phyloP scores from a whole-genome alignment of 768 basidiomycete species.

The Austroboletus festivus region DNA sequence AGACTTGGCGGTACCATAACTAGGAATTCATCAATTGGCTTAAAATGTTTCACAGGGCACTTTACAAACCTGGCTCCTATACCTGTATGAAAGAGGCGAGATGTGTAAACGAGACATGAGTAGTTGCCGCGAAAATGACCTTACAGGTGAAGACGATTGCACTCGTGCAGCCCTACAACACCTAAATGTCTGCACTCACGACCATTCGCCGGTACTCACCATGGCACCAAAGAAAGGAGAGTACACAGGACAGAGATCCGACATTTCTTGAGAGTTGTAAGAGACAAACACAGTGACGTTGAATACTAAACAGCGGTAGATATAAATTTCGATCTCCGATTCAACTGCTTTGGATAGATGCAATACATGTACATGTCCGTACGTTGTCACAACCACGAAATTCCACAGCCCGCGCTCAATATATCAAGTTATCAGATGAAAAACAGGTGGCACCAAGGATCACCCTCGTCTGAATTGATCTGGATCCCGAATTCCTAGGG shows the following conservation, averaged over 20 bases:
- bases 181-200: slow-evolving; percentile 9
- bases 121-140: slow-evolving; percentile 24
- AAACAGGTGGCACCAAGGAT: too few relatives aligned
- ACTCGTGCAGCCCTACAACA: slow-evolving; percentile 81
- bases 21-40: slow-evolving; percentile 26
- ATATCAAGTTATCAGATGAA: too few relatives aligned
- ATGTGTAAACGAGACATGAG: background rate
- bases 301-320: background rate
- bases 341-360: too few relatives aligned
- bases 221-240: slow-evolving; percentile 98
- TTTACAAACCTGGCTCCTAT: slow-evolving; percentile 76
- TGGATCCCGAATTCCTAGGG: too few relatives aligned
- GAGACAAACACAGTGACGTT: background rate
- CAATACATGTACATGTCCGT: too few relatives aligned
- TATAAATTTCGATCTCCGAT: background rate
- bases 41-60: background rate
- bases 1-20: slow-evolving; percentile 99
- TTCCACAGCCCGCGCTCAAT: too few relatives aligned
- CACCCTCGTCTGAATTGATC: too few relatives aligned
- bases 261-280: slow-evolving; percentile 39
- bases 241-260: slow-evolving; percentile 89
- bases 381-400: too few relatives aligned
- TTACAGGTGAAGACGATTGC: slow-evolving; percentile 98
- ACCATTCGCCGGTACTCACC: slow-evolving; percentile 46
- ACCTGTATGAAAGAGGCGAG: slow-evolving; percentile 40